phyloP scores from a whole-genome alignment of 768 basidiomycete species.

The Russula sp. region DNA sequence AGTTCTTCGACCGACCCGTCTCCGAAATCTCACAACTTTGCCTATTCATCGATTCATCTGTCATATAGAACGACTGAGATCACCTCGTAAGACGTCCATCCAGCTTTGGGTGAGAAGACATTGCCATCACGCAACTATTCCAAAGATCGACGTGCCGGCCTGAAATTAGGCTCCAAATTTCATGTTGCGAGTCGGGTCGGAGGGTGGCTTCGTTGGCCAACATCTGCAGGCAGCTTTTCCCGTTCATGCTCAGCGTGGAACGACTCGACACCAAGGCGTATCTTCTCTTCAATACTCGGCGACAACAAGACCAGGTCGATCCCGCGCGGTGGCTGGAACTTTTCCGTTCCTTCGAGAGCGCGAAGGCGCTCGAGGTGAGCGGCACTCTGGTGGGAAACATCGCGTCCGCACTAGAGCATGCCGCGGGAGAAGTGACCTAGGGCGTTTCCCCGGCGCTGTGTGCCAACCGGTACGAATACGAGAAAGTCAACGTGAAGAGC shows the following conservation, averaged over 20 bases:
- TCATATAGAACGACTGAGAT: not conserved
- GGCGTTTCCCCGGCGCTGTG: not conserved
- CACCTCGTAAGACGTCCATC: not conserved
- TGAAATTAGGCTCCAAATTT: not conserved
- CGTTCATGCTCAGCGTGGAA: not conserved
- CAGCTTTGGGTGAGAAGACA: not conserved
- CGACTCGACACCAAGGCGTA: not conserved
- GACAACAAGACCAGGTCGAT: not conserved
- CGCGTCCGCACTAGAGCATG: not conserved
- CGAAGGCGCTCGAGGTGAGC: not conserved
- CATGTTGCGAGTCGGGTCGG: not conserved
- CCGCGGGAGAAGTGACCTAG: not conserved
- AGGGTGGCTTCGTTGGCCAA: not conserved
- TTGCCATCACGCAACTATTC: not conserved
- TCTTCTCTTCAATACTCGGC: not conserved
- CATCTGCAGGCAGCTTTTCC: not conserved
- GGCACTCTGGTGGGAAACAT: not conserved
- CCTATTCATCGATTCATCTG: constrained; percentile 3
- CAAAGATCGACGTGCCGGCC: not conserved
- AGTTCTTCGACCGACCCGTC: not conserved
- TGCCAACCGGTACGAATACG: too few relatives aligned
- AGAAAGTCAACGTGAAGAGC: too few relatives aligned
- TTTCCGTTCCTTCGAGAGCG: not conserved
- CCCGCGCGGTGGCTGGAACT: not conserved
- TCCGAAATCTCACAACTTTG: not conserved